Base-by-base conservation (phyloP, 1,284 basidiomycete genomes). In the Microbotryum silenes-acaulis region DNA sequence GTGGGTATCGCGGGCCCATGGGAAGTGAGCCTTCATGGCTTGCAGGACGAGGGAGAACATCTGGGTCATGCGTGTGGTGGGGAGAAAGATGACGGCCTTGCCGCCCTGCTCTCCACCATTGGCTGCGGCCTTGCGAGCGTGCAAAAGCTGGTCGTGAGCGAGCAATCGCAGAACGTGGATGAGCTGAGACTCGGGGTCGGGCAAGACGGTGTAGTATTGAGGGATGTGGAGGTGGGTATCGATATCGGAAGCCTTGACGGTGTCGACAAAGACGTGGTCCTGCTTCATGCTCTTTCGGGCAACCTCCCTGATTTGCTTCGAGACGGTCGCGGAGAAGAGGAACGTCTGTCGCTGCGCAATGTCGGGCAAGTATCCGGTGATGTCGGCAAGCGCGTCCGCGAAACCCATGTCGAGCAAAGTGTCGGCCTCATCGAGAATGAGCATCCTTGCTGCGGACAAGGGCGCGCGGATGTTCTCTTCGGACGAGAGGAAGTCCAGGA, bases 351-450 rank as follows among this genome's bases (percentile, higher is more conserved):
- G 84, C 60, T 85, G 75, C 0, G 83, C 81, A 2, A 79, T 75
- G 42, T 79, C 77, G 20, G 89, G 89, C n/a, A 97, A 79, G 68
- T 81, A 80, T 3, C 78, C 71, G 42, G 83, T 78, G 71, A 97
- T 92, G 1, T 81, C 82, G 46, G 90, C 83, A 51, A 98, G 85
- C 68, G 96, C 92, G 51, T 88, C 83, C 10, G 88, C 83, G 84
- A 98, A 98, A 68, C 94, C 94, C 87, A 97, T 90, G 68, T 97
- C 92, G 49, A 98, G 81, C 16, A 97, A 81, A 0, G 90, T 94
- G 75, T 98, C 96, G 12, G 92, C 92, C 77, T 97, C 94, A 73
- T 98, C 94, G 57, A 98, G 80, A 63, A 97, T 84, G 60, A 97
- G 81, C 71, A 83, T 78, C 70, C 84, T 79, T 1, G 87, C 81